These are phyloP conservation scores for Exophiala sideris DNA, from an alignment of 2,329 filamentous ascomycete species.

Conservation along the genomic window DNA sequence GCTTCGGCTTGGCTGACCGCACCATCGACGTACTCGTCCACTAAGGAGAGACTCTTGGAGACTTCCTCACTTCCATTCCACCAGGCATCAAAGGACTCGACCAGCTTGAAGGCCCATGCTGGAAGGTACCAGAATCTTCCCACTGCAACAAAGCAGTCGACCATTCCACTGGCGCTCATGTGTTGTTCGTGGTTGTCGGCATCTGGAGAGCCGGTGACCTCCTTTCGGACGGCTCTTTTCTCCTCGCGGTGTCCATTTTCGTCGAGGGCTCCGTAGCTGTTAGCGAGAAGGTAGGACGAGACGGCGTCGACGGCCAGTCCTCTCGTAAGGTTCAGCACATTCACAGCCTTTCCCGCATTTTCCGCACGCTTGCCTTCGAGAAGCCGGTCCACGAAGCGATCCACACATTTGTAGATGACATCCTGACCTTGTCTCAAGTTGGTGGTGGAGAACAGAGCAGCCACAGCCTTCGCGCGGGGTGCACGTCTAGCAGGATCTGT, in stretches of 20 bases:
- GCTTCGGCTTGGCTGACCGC: conserved; percentile 21
- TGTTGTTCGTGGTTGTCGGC: conserved; percentile 14
- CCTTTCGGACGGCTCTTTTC: conserved; percentile 9
- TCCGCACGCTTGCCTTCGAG: conserved; percentile 31
- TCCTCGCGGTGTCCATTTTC: conserved; percentile 31
- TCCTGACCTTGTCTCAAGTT: conserved; percentile 39
- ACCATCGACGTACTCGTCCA: conserved; percentile 25
- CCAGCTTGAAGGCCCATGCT: conserved; percentile 31
- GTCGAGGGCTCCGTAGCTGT: conserved; percentile 48
- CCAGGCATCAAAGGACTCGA: conserved; percentile 26
- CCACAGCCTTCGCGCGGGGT: conserved; percentile 49
- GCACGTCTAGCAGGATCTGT: conserved; percentile 40
- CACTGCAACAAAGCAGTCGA: conserved; percentile 54
- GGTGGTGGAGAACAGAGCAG: conserved; percentile 49
- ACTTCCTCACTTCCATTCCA: conserved; percentile 23
- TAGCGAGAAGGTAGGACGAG: conserved; percentile 52
- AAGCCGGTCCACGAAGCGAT: conserved; percentile 43
- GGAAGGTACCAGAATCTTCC: conserved; percentile 55
- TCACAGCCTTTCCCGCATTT: conserved; percentile 35
- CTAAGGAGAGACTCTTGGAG: conserved; percentile 16
- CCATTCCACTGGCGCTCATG: conserved; percentile 47
- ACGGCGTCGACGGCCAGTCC: conserved; percentile 54
- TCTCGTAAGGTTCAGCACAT: conserved; percentile 50
- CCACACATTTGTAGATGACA: conserved; percentile 41
- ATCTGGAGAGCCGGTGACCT: conserved; percentile 20